Evolutionary conservation across 2,329 filamentous ascomycete genomes (phyloP), one percentile per base, ranked within the genome.

Genomic region (Ophiosphaerella korrae): DNA sequence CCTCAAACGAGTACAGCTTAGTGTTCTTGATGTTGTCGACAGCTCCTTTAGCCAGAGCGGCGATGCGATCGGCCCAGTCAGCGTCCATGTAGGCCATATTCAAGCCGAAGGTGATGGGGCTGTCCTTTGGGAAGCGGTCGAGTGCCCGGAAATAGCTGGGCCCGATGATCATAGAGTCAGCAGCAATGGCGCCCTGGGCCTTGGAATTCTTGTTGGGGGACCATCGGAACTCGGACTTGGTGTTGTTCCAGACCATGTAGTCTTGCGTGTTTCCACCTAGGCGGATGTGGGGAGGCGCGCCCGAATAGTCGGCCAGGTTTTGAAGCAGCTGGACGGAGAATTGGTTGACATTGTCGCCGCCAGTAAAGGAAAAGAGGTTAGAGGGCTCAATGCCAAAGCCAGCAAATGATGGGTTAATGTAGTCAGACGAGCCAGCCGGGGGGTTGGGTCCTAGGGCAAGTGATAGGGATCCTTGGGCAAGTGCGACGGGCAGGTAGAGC

Each of bases 311-410:
- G 42, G 75, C 75, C 35, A 82, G 72, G 62, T 80, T 81, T 53
- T 76, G 68, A 12, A 82, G 63, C 24, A 82, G 69, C 54, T 80
- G 78, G n/a, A 78, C 60, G 13, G 78, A 77, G 26, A 82, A 62
- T 8, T 65, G 38, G 58, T 82, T 82, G 14, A 76, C 57, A 5
- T 66, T 50, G 16, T 69, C 70, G 31, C 63, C 63, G 48, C 80
- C 79, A 11, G 77, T 80, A 63, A 79, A 82, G 43, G 78, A 78
- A 66, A 78, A 81, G 7, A 82, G 70, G 53, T 81, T 81, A 16
- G 78, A 80, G 23, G 79, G 75, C 68, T 82, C 80, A 54, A 82
- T 81, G 38, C 80, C 79, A 51, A 81, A 79, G 49, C 78, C 78
- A 8, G 77, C 78, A 57, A 77, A 81, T 1, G 76, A 77, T 7